phyloP scores from a whole-genome alignment of 1,284 basidiomycete species.

The Ustilago crameri region DNA sequence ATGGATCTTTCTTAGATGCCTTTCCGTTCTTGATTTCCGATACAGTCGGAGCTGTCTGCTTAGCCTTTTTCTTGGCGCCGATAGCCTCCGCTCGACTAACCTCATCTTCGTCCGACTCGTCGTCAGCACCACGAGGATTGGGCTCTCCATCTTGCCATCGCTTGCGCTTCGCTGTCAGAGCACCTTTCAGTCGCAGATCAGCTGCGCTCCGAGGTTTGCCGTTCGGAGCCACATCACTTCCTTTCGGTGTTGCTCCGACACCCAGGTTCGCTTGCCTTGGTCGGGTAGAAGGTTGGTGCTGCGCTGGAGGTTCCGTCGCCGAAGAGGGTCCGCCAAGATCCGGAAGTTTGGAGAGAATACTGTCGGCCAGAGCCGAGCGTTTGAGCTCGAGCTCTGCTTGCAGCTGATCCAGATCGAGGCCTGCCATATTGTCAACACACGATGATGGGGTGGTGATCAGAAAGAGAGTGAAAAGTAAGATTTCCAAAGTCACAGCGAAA shows the following conservation, averaged over 20 bases:
- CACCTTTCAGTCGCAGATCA: constrained; percentile 50
- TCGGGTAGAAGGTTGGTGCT: constrained; percentile 4
- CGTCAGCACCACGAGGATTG: not conserved
- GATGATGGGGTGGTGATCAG: not conserved
- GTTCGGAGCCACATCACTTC: not conserved
- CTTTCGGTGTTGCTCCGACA: constrained; percentile 51
- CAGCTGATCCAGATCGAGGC: constrained; percentile 54
- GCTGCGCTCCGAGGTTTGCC: constrained; percentile 28
- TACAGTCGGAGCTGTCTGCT: constrained; percentile 2
- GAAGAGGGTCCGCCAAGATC: constrained; percentile 11
- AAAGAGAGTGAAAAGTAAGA: not conserved
- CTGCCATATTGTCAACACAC: constrained; percentile 14
- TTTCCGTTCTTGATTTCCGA: constrained; percentile 10
- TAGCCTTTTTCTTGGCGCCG: constrained; percentile 24
- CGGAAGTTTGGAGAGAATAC: constrained; percentile 57
- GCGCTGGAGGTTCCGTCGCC: constrained; percentile 2
- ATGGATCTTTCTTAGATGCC: constrained; percentile 35
- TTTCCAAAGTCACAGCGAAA: not conserved
- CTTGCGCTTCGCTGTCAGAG: constrained; percentile 49
- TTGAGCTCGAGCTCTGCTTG: constrained; percentile 62
- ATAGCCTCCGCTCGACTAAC: constrained; percentile 27
- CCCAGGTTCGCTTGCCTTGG: constrained; percentile 56
- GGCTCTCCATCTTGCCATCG: constrained; percentile 23
- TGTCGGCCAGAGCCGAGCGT: constrained; percentile 56
- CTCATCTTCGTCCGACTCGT: constrained; percentile 36